Evolutionary conservation across 2,329 filamentous ascomycete genomes (phyloP).

Genomic region (Colletotrichum karsti): DNA sequence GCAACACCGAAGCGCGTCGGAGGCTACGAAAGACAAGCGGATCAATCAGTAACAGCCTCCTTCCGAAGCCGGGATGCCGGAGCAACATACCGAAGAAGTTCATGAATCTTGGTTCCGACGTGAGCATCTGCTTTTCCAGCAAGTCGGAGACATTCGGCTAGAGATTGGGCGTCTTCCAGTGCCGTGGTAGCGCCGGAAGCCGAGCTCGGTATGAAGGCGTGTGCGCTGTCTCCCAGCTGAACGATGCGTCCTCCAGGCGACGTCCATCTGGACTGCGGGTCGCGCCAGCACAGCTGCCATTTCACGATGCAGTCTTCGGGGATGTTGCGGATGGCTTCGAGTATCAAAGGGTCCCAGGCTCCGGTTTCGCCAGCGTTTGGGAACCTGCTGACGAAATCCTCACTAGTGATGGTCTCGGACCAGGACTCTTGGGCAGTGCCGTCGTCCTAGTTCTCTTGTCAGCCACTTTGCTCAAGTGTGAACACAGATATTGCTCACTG

Average conservation of each 20-base stretch:
- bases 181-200: conserved; percentile 31
- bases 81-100: not conserved
- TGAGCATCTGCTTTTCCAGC: not conserved
- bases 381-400: not conserved
- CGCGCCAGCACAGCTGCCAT: conserved; percentile 29
- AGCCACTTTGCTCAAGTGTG: accelerated
- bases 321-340: not conserved
- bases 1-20: not conserved
- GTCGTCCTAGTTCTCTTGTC: not conserved
- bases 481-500: not conserved
- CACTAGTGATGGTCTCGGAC: not conserved
- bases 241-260: conserved; percentile 26
- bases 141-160: conserved; percentile 30
- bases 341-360: not conserved
- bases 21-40: not conserved
- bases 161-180: conserved; percentile 31
- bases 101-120: not conserved
- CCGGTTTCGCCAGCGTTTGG: not conserved
- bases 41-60: no score
- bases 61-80: no score
- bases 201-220: conserved; percentile 31
- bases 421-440: not conserved
- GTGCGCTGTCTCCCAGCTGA: conserved; percentile 32
- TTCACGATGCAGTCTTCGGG: conserved; percentile 17
- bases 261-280: conserved; percentile 26